These are phyloP conservation scores for Phytophthora aleatoria DNA, from an alignment of 352 stramenopile genomes.

Conservation along the genomic window DNA sequence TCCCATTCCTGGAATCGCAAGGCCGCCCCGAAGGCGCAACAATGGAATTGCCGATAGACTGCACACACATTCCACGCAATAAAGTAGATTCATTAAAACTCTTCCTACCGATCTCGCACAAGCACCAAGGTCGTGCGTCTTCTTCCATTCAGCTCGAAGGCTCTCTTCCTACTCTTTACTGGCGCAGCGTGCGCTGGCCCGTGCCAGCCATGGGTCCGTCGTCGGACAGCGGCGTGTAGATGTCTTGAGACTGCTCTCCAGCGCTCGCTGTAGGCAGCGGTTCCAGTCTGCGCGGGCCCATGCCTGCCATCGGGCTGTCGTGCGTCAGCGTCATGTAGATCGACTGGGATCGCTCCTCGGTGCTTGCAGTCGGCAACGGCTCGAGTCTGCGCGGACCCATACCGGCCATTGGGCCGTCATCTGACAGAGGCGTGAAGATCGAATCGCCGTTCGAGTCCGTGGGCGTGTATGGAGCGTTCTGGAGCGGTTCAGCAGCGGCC, in stretches of 20 bases:
- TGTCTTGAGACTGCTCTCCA: constrained; percentile 34
- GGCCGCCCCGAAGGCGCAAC: too few species aligned
- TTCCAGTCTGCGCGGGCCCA: constrained; percentile 17
- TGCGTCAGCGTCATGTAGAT: constrained; percentile 43
- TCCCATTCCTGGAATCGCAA: too few species aligned
- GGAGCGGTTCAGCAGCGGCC: constrained; percentile 5
- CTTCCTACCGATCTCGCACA: not conserved
- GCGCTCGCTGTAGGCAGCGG: not conserved
- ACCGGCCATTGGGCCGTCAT: constrained; percentile 40
- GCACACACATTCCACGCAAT: not conserved
- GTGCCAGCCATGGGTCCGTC: constrained; percentile 37
- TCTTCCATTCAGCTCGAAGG: not conserved
- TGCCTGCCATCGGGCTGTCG: constrained; percentile 37
- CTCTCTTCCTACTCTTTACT: constrained; percentile 5
- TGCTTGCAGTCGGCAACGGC: constrained; percentile 15
- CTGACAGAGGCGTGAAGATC: constrained; percentile 39
- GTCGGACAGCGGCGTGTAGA: constrained; percentile 43
- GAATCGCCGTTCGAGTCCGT: constrained; percentile 17
- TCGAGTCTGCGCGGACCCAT: constrained; percentile 15
- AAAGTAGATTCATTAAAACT: not conserved
- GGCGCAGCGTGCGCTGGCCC: constrained; percentile 19
- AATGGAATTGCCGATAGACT: not conserved
- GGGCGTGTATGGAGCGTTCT: constrained; percentile 33
- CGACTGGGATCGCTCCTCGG: constrained; percentile 33
- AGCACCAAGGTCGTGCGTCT: not conserved